These are phyloP conservation scores for Tuctoria greenei DNA, from an alignment of 176 grass and related monocot genomes.

Conservation along the genomic window DNA sequence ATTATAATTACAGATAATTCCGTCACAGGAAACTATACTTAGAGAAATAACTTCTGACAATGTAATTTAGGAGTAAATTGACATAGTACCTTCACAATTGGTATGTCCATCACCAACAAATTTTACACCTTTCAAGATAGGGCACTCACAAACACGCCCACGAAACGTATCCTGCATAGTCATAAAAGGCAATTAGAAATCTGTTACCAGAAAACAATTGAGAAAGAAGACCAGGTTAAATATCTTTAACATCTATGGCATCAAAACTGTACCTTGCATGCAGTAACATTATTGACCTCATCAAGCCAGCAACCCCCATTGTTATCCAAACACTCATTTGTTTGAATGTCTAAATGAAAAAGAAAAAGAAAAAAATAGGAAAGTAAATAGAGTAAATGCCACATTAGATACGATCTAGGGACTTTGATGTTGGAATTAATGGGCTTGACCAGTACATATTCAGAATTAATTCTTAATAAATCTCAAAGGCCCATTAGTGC, in stretches of 20 bases:
- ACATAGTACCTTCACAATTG: constrained; percentile 72
- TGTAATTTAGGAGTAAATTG: constrained; percentile 30
- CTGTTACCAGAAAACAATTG: constrained; percentile 19
- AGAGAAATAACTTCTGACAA: constrained; percentile 28
- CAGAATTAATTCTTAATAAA: too few species aligned
- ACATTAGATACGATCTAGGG: constrained; percentile 29
- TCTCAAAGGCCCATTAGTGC: too few species aligned
- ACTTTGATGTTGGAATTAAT: too few species aligned
- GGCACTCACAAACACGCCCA: constrained; percentile 88
- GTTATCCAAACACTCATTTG: constrained; percentile 97
- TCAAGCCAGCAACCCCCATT: constrained; percentile 89
- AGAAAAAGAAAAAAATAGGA: constrained; percentile 18
- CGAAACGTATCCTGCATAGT: constrained; percentile 80
- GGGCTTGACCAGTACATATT: too few species aligned
- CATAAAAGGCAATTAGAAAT: constrained; percentile 13
- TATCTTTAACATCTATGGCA: background rate
- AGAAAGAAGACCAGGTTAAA: constrained; percentile 24
- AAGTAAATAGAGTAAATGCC: constrained; percentile 10
- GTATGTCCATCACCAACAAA: constrained; percentile 87
- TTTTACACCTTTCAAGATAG: constrained; percentile 75
- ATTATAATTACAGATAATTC: background rate
- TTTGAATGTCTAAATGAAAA: constrained; percentile 60
- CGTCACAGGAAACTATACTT: background rate
- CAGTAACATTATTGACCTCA: constrained; percentile 61
- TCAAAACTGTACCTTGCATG: constrained; percentile 70